A percentile compares a stretch with the other conserved stretches of the same genome.
These are phyloP conservation scores for Triticum turgidum DNA, from an alignment of 176 grass and related monocot species.

Conservation along the genomic window DNA sequence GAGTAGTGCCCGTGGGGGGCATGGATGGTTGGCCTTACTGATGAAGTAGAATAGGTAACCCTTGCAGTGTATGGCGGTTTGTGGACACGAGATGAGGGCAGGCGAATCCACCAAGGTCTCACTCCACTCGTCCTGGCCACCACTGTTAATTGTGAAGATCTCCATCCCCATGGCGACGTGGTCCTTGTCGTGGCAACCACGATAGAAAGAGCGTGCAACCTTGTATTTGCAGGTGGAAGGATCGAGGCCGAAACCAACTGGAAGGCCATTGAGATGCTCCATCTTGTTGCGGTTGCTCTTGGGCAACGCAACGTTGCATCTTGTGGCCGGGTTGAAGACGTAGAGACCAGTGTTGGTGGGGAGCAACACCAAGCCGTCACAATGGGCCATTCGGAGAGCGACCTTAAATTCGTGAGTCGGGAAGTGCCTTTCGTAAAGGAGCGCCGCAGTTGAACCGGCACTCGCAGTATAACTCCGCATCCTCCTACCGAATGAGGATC, in stretches of 20 bases:
- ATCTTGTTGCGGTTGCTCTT: not conserved
- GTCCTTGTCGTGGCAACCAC: no score
- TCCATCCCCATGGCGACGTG: not conserved
- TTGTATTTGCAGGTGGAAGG: not conserved
- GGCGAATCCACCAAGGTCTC: constrained; percentile 3
- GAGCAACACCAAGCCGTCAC: constrained; percentile 6
- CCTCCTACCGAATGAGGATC: no score
- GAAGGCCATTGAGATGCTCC: not conserved
- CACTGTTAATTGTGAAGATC: constrained; percentile 8
- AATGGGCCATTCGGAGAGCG: not conserved
- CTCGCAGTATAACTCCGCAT: no score
- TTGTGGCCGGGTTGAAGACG: constrained; percentile 25
- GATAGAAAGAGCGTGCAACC: constrained; percentile 9
- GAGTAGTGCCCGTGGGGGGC: not conserved
- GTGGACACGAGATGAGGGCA: not conserved
- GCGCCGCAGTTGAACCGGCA: not conserved
- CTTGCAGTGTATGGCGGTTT: not conserved
- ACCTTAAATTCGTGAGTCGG: no score
- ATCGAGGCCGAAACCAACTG: not conserved
- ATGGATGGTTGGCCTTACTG: not conserved
- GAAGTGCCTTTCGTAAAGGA: not conserved
- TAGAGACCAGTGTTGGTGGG: not conserved
- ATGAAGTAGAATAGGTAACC: not conserved
- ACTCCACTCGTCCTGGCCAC: not conserved
- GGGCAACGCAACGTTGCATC: not conserved